Evolutionary conservation across 805 yeast genomes (phyloP).

Genomic region (Sugiyamaella mastotermitis): DNA sequence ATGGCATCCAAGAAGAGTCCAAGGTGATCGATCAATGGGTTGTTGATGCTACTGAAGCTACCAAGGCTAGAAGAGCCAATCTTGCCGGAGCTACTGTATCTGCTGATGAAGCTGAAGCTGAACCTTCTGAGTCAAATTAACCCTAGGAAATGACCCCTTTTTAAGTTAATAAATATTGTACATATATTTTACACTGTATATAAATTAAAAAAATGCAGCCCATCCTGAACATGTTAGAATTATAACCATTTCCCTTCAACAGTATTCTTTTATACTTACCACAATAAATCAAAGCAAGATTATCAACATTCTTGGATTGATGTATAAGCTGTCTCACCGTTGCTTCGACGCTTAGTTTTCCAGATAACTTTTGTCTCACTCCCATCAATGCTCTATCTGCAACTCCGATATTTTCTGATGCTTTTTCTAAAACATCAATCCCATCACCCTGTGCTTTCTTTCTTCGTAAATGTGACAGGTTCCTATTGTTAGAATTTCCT

Average conservation of each 20-base stretch:
- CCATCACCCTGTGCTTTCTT: conserved; percentile 43
- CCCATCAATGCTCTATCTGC: conserved; percentile 73
- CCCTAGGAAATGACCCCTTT: background rate
- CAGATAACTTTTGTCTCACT: conserved; percentile 67
- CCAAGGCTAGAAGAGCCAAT: conserved; percentile 41
- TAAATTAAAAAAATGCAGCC: conserved; percentile 30
- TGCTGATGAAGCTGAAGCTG: conserved; percentile 24
- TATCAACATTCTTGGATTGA: conserved; percentile 63
- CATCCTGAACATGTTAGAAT: conserved; percentile 23
- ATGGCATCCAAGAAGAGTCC: conserved; percentile 69
- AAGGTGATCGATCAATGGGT: conserved; percentile 68
- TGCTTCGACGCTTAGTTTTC: conserved; percentile 75
- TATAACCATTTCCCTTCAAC: conserved; percentile 1
- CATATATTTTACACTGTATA: background rate
- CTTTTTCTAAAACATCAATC: conserved; percentile 11
- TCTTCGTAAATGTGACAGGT: conserved; percentile 66
- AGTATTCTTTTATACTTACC: conserved; percentile 50
- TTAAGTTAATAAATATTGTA: background rate
- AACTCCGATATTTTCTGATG: conserved; percentile 48
- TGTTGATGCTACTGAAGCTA: conserved; percentile 56
- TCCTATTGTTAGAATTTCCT: conserved; percentile 24
- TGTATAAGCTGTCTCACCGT: conserved; percentile 72
- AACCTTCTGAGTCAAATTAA: background rate
- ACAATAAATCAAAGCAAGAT: conserved; percentile 66
- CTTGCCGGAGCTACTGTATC: conserved; percentile 24